Evolutionary conservation across 257 asterid species (phyloP), one percentile per base, ranked within the genome.

Genomic region (Scutellaria baicalensis): DNA sequence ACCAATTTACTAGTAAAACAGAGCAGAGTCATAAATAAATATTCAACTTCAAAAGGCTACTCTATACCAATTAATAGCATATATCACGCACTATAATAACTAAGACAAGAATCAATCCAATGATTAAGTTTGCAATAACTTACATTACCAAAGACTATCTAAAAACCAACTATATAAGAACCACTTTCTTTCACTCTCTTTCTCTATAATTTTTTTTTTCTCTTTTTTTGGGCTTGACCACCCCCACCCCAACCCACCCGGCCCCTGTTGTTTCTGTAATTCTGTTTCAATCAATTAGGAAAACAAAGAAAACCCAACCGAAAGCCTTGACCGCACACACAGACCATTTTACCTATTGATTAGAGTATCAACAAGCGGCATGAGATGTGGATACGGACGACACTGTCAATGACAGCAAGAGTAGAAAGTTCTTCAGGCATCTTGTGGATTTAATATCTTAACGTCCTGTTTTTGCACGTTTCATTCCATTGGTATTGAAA

Each of bases 391-490:
- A 61, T 33, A 55, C 39, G 76, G 69, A 49, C 36, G 68, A 56
- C 48, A 69, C 71, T 55, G 63, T 73, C 59, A 23, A 77, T 50
- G 70, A 59, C 72, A 60, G 59, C 8, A 57, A 58, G 40, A 57
- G 69, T 49, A 40, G 35, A 75, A 52, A 31, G 38, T 51, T 43
- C 47, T 52, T 45, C 69, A 59, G 57, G 58, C 73, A 75, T 9
- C 48, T 39, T n/a, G 65, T 63, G 20, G 33, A 69, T 40, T 38
- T 33, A 8, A 68, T 40, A 64, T 75, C 59, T 78, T 76, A 94
- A 47, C 91, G 91, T 71, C 97, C 97, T 16, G 97, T 91, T 80
- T 94, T 94, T 43, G 98, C 95, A 71, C 98, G 97, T 79, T 94
- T 94, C 98, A 89, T 85, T 72, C 96, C 96, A 55, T 89, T 85